Evolutionary conservation across 2,329 filamentous ascomycete species (phyloP), one percentile per base, ranked within the genome.

Genomic region (Sporothrix curviconia): DNA sequence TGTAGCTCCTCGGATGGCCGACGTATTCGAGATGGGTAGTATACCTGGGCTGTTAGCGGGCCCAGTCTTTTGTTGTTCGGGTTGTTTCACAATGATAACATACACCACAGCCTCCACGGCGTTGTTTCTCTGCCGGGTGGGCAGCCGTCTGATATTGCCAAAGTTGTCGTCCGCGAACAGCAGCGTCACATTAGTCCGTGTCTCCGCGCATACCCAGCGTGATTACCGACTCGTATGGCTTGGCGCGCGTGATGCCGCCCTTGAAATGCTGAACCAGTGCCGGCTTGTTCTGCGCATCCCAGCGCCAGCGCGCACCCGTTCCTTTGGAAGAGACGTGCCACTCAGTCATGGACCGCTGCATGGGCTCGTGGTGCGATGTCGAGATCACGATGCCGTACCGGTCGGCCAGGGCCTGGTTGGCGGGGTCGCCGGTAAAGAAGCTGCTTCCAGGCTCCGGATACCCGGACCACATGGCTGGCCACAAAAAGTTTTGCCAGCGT

Each of bases 401-500:
- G 56, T 87, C 80, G 0, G 84, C 84, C 4, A 83, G 72, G 3
- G 75, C 73, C 60, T 84, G 79, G 47, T 80, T 86, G 7, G 75
- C 70, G 0, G 76, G 72, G 53, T 87, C 83, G 50, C 86, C 84
- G 0, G 81, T 76, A 63, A 82, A 81, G 69, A 87, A 86, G 61
- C 80, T 81, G 36, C 77, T 77, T 8, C 75, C 74, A 0, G 74
- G 76, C 3, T 71, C 71, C 1, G 74, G 75, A 37, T 72, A 74
- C 12, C 70, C 73, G 6, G 78, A 77, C 82, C 84, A 87, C 78
- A 83, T 83, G 0, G 84, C 82, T 0, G 83, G 84, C 84, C 84
- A 87, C 55, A 87, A 70, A 61, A 84, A 86, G 65, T 87, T 87
- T 2, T n/a, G n/a, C n/a, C n/a, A n/a, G n/a, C n/a, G n/a, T n/a